Base-by-base conservation (phyloP, 2,329 filamentous ascomycete genomes). In the Curvularia sp. region DNA sequence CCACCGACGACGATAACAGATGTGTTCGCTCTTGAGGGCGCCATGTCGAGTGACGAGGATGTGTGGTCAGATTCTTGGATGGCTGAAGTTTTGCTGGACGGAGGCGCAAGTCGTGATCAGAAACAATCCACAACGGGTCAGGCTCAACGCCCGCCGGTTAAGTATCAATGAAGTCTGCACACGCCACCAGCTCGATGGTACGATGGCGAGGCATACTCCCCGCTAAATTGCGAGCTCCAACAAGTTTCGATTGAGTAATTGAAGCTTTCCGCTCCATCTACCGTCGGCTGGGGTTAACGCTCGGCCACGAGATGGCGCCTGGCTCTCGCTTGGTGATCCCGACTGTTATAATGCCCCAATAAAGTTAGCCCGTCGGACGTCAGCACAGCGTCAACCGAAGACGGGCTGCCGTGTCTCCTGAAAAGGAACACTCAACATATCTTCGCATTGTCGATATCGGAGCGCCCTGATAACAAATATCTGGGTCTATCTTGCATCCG, bases 1-100 rank as follows among this genome's bases (percentile, higher is more conserved):
- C 83, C 83, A n/a, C 82, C 78, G 28, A 83, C 75, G 18, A 82
- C 72, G 44, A 84, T 70, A 22, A 74, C 62, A 9, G 62, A 73
- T 1, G 64, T 66, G 24, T 57, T 64, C n/a, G 54, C 55, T 41
- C 69, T 62, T 43, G 62, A 65, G 24, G 51, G 31, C 9, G 49
- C 52, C 70, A 73, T 73, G 6, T 22, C 53, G 30, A 33, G 5
- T 22, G 39, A 48, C 6, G 30, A 12, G 5, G 9, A 12, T 41
- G 6, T 41, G 24, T n/a, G 20, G 30, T 9, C 38, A 15, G 43
- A 22, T 28, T 38, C 41, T 20, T 12, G 47, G 38, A 41, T 18
- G 22, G 43, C 26, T 30, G 38, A 31, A 44, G 33, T 55, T 24
- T 38, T 30, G n/a, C 13, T 31, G 31, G 18, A 18, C 38, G 39